Evolutionary conservation across 768 basidiomycete species (phyloP).

Genomic region (Rhodotorula taiwanensis): DNA sequence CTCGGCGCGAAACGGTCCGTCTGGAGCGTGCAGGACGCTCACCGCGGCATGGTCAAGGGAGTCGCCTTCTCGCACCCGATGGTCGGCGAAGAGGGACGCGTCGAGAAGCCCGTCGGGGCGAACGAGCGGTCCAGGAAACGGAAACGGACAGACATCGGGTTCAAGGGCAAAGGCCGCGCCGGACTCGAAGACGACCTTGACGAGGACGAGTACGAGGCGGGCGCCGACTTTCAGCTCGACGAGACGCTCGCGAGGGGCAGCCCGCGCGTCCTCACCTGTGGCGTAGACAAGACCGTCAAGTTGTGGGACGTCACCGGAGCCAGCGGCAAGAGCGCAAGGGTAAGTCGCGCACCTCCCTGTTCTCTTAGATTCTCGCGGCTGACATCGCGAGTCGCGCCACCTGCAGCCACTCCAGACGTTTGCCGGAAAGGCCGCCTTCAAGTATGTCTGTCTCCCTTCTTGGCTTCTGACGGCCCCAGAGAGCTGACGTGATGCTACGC

Average conservation of each 20-base stretch:
- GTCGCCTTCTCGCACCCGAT: constrained; percentile 59
- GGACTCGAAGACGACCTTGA: constrained; percentile 39
- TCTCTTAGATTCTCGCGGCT: neutral
- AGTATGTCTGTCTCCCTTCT: constrained; percentile 50
- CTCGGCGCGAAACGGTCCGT: constrained; percentile 55
- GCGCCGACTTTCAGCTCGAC: constrained; percentile 41
- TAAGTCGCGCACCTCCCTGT: neutral
- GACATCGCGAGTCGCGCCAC: neutral
- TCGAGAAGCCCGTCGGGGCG: constrained; percentile 30
- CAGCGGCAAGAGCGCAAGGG: constrained; percentile 41
- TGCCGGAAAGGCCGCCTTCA: constrained; percentile 80
- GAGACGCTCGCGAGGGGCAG: constrained; percentile 44
- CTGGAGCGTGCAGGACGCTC: constrained; percentile 58
- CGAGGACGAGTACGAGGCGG: constrained; percentile 37
- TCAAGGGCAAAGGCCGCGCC: constrained; percentile 39
- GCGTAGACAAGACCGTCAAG: constrained; percentile 74
- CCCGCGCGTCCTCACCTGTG: constrained; percentile 62
- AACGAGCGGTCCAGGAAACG: constrained; percentile 30
- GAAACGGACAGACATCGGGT: constrained; percentile 26
- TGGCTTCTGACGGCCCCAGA: neutral
- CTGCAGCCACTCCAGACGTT: constrained; percentile 66
- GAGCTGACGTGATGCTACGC: neutral
- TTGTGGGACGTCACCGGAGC: constrained; percentile 58
- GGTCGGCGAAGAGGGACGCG: constrained; percentile 46
- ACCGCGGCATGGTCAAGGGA: constrained; percentile 79